phyloP scores from a whole-genome alignment of 805 yeast species.

The Candida tammaniensis region DNA sequence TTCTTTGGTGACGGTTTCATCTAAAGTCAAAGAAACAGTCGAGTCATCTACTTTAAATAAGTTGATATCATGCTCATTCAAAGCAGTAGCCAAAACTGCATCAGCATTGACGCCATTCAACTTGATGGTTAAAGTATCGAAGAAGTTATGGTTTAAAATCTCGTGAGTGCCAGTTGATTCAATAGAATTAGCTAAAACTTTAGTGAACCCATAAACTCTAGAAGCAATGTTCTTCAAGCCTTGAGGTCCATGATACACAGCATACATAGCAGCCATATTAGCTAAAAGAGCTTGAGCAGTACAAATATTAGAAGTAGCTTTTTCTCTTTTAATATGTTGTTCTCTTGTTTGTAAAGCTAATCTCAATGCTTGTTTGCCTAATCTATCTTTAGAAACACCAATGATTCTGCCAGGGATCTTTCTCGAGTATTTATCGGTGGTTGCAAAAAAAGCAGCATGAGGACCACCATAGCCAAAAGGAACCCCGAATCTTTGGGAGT shows the following conservation, averaged over 20 bases:
- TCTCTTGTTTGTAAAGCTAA: constrained; percentile 97
- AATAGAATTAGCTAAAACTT: constrained; percentile 64
- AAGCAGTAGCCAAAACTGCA: constrained; percentile 55
- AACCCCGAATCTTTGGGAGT: constrained; percentile 94
- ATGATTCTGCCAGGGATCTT: constrained; percentile 96
- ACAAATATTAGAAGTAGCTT: constrained; percentile 96
- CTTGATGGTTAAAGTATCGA: constrained; percentile 80
- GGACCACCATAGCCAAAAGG: constrained; percentile 99
- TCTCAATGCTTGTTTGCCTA: constrained; percentile 86
- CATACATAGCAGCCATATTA: constrained; percentile 92
- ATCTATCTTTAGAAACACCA: constrained; percentile 87
- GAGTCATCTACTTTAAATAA: constrained; percentile 60
- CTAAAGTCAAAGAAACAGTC: constrained; percentile 78
- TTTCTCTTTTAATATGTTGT: constrained; percentile 96
- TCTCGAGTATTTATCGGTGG: constrained; percentile 73
- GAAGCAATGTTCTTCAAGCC: constrained; percentile 78
- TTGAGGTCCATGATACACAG: constrained; percentile 92
- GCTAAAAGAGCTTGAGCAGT: constrained; percentile 97
- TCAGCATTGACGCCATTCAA: constrained; percentile 52
- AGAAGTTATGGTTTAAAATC: constrained; percentile 62
- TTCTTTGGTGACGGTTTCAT: constrained; percentile 71
- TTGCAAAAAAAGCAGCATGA: constrained; percentile 96
- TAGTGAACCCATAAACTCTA: constrained; percentile 72
- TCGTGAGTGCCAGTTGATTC: constrained; percentile 38
- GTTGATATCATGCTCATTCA: constrained; percentile 64